phyloP scores from a whole-genome alignment of 2,329 filamentous ascomycete species.

The Cercospora sesami region DNA sequence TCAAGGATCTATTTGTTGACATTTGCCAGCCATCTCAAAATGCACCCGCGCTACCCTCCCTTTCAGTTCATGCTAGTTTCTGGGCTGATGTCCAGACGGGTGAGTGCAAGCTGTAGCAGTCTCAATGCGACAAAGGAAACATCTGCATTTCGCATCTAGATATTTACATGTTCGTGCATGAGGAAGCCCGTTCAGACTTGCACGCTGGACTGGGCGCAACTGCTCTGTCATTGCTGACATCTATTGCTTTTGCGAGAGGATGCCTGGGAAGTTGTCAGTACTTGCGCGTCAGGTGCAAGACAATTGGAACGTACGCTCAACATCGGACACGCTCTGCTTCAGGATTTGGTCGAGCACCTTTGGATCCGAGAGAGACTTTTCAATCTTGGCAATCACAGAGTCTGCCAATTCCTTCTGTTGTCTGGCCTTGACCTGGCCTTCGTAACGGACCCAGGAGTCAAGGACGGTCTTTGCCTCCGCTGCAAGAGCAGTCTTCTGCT shows the following conservation, averaged over 20 bases:
- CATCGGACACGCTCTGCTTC: conserved; percentile 90
- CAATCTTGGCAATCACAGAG: conserved; percentile 91
- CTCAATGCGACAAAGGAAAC: conserved; percentile 23
- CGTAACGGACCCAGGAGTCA: conserved; percentile 98
- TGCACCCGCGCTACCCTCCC: background rate
- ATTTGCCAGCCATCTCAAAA: background rate
- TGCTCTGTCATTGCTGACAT: background rate
- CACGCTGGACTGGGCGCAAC: conserved; percentile 9
- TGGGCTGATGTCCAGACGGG: background rate
- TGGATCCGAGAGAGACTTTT: conserved; percentile 98
- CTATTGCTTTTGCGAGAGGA: conserved; percentile 32
- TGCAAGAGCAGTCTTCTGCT: conserved; percentile 91
- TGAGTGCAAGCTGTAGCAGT: background rate
- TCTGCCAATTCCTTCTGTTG: conserved; percentile 96
- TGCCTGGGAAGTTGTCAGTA: conserved; percentile 23
- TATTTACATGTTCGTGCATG: conserved; percentile 27
- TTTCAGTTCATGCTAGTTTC: background rate
- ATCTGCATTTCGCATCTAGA: conserved; percentile 29
- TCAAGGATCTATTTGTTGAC: background rate
- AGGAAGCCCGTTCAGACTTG: conserved; percentile 2
- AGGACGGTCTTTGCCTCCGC: conserved; percentile 92
- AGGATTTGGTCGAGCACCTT: conserved; percentile 97
- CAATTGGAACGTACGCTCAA: conserved; percentile 72
- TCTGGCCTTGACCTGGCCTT: conserved; percentile 97
- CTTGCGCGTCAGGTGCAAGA: background rate